These are phyloP conservation scores for Ganoderma lingzhi DNA, from an alignment of 1,284 basidiomycete species.

Conservation along the genomic window DNA sequence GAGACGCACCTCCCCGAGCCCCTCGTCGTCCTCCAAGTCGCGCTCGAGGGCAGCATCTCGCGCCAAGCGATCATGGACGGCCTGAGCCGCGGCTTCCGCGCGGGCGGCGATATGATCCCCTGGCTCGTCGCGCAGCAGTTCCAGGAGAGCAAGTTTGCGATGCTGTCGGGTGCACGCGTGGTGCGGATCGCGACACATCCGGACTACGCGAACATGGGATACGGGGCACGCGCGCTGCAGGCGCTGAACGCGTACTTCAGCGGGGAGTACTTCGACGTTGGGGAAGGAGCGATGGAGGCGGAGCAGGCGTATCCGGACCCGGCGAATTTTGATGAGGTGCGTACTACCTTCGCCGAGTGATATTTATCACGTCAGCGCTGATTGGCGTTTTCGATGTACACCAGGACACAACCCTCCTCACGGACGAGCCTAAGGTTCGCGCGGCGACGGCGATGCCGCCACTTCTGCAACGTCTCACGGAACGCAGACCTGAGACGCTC, in stretches of 20 bases:
- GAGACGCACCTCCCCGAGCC: conserved; percentile 91
- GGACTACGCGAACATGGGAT: conserved; percentile 96
- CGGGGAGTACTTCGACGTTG: conserved; percentile 91
- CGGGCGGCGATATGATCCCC: conserved; percentile 97
- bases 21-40: conserved; percentile 94
- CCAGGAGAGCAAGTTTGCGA: conserved; percentile 95
- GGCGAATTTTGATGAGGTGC: conserved; percentile 66
- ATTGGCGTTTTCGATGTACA: background rate
- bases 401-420: conserved; percentile 64
- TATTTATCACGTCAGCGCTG: background rate
- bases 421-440: conserved; percentile 81
- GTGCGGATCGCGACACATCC: conserved; percentile 98
- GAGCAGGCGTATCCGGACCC: conserved; percentile 72
- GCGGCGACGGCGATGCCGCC: conserved; percentile 89
- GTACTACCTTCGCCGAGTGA: conserved; percentile 28
- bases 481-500: conserved; percentile 89
- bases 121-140: conserved; percentile 97
- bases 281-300: conserved; percentile 63
- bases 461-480: conserved; percentile 89
- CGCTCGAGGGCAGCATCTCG: conserved; percentile 94
- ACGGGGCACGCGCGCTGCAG: conserved; percentile 92
- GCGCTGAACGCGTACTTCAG: conserved; percentile 92
- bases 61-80: conserved; percentile 89
- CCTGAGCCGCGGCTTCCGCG: conserved; percentile 79
- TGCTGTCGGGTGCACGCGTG: conserved; percentile 90